These are phyloP conservation scores for Xylaria palmicola DNA, from an alignment of 495 filamentous ascomycete genomes.

Conservation along the genomic window DNA sequence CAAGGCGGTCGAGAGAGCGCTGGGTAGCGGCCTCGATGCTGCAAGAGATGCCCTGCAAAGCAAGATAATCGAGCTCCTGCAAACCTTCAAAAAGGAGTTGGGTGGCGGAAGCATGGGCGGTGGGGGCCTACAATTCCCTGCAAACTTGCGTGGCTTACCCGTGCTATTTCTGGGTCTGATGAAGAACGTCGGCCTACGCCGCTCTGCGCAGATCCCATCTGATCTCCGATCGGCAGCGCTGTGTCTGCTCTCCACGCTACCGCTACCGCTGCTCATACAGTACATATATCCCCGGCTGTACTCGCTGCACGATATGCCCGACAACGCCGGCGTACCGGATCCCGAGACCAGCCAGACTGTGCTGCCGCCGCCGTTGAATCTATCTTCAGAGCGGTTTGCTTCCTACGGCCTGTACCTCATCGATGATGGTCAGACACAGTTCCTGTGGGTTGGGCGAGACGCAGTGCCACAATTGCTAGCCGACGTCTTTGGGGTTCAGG, in stretches of 20 bases:
- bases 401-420: constrained; percentile 95
- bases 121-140: constrained; percentile 87
- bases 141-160: constrained; percentile 83
- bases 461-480: constrained; percentile 83
- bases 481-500: constrained; percentile 85
- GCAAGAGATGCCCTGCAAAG: constrained; percentile 86
- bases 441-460: constrained; percentile 94
- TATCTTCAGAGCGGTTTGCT: constrained; percentile 84
- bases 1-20: constrained; percentile 90
- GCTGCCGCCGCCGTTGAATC: constrained; percentile 80
- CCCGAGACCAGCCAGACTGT: constrained; percentile 81
- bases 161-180: constrained; percentile 90
- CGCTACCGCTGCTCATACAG: constrained; percentile 87
- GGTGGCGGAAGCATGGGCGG: constrained; percentile 94
- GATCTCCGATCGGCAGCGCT: constrained; percentile 94
- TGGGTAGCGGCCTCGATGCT: constrained; percentile 83
- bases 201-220: constrained; percentile 92
- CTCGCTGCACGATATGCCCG: constrained; percentile 98
- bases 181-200: constrained; percentile 93
- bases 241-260: constrained; percentile 87
- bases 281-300: constrained; percentile 96
- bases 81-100: constrained; percentile 95
- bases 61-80: constrained; percentile 88
- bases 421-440: constrained; percentile 96
- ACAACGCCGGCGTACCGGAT: constrained; percentile 82